Conservation (phyloP, 2,329 filamentous ascomycete genomes). For the Xylaria arbuscula region DNA sequence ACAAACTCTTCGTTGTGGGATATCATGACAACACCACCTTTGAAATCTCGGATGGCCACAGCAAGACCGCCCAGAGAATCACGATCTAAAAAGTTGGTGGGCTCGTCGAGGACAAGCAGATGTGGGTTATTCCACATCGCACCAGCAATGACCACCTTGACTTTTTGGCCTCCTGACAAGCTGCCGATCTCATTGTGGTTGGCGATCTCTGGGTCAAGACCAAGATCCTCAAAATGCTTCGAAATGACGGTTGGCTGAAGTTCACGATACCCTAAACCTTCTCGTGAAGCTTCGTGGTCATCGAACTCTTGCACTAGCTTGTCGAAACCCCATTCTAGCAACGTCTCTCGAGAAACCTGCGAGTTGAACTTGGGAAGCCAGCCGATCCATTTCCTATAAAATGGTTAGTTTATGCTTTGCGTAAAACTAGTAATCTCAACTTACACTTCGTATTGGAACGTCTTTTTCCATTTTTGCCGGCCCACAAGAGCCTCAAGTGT, state of each 20-base stretch:
- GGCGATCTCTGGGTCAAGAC: slow-evolving; percentile 95
- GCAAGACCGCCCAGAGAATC: slow-evolving; percentile 96
- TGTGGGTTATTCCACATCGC: slow-evolving; percentile 99
- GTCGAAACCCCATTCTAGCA: slow-evolving; percentile 84
- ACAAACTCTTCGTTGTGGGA: slow-evolving; percentile 99
- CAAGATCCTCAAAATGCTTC: slow-evolving; percentile 98
- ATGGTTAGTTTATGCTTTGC: slow-evolving; percentile 39
- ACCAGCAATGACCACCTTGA: slow-evolving; percentile 96
- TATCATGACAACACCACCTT: slow-evolving; percentile 98
- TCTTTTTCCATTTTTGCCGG: slow-evolving; percentile 99
- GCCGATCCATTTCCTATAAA: slow-evolving; percentile 83
- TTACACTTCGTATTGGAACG: slow-evolving; percentile 96
- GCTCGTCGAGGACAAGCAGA: slow-evolving; percentile 95
- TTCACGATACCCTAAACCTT: slow-evolving; percentile 95
- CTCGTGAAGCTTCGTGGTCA: slow-evolving; percentile 97
- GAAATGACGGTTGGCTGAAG: slow-evolving; percentile 93
- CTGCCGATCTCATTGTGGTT: slow-evolving; percentile 99
- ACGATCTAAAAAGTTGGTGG: slow-evolving; percentile 98
- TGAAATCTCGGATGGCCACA: slow-evolving; percentile 98
- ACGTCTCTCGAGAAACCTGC: slow-evolving; percentile 91
- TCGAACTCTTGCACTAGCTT: slow-evolving; percentile 99
- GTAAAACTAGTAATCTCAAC: slow-evolving; percentile 45
- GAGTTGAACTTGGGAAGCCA: slow-evolving; percentile 93
- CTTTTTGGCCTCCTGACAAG: slow-evolving; percentile 95
- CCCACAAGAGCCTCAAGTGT: slow-evolving; percentile 91